phyloP scores from a whole-genome alignment of 2,329 filamentous ascomycete genomes.

The Ilyonectria sp. region DNA sequence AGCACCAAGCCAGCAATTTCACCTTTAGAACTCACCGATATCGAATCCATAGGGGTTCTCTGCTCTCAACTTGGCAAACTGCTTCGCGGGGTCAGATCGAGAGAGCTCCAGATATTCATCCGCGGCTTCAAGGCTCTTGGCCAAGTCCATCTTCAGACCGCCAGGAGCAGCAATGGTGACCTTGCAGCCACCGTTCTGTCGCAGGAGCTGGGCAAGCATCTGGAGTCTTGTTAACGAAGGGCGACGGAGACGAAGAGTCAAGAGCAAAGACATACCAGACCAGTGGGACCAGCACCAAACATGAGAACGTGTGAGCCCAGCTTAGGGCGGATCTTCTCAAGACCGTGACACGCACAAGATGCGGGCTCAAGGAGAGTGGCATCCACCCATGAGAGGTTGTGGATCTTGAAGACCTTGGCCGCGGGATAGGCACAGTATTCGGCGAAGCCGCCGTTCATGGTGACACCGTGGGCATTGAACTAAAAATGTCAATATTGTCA shows the following conservation, averaged over 20 bases:
- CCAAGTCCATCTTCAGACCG: constrained; percentile 80
- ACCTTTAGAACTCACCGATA: constrained; percentile 62
- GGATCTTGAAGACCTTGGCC: constrained; percentile 74
- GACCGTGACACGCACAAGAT: constrained; percentile 79
- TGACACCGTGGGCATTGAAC: constrained; percentile 77
- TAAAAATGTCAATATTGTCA: constrained; percentile 34
- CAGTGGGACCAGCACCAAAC: constrained; percentile 78
- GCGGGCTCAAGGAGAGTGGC: constrained; percentile 80
- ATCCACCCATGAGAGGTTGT: constrained; percentile 77
- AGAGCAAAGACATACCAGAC: constrained; percentile 62
- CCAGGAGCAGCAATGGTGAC: constrained; percentile 79
- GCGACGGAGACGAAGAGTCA: background rate
- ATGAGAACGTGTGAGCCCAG: constrained; percentile 76
- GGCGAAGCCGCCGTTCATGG: constrained; percentile 79
- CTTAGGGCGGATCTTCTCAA: constrained; percentile 78
- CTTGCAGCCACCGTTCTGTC: constrained; percentile 77
- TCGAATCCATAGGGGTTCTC: constrained; percentile 82
- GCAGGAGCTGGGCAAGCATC: constrained; percentile 74
- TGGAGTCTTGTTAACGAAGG: constrained; percentile 29
- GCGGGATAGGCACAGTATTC: constrained; percentile 74
- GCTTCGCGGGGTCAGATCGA: constrained; percentile 67
- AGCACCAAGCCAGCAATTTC: constrained; percentile 21
- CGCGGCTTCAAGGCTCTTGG: constrained; percentile 69
- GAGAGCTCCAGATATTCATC: constrained; percentile 70
- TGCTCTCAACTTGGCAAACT: constrained; percentile 74